A percentile compares a stretch with the other conserved stretches of the same genome.
These are phyloP conservation scores for Arachnopeziza araneosa DNA, from an alignment of 2,329 filamentous ascomycete genomes.

Conservation along the genomic window DNA sequence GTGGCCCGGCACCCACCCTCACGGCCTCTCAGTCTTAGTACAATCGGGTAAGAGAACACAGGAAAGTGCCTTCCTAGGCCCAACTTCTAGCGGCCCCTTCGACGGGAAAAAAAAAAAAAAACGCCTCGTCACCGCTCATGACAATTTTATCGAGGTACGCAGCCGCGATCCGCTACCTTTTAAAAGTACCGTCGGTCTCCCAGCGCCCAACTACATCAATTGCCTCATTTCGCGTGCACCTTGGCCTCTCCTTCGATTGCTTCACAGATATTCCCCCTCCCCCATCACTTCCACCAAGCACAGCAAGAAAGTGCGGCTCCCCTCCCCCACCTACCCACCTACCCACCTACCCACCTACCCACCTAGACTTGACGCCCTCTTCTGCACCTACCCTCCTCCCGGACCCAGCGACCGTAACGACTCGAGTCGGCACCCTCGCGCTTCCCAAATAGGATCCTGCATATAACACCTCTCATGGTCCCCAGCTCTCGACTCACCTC, in stretches of 20 bases:
- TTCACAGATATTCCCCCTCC: background rate
- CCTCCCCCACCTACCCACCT: no score
- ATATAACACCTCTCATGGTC: background rate
- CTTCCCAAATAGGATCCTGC: background rate
- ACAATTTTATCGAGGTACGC: background rate
- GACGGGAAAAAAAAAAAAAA: no score
- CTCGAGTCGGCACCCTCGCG: background rate
- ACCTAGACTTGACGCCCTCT: background rate
- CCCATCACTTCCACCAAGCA: no score
- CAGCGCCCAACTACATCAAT: slow-evolving; percentile 1
- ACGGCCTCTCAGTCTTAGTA: background rate
- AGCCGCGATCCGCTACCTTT: background rate
- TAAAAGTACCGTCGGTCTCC: background rate
- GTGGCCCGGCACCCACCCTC: background rate
- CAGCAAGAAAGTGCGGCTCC: no score
- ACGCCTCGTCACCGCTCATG: slow-evolving; percentile 1
- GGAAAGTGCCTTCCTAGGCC: no score
- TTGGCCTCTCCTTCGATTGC: background rate
- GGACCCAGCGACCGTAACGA: background rate
- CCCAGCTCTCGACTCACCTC: background rate
- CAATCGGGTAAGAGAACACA: background rate
- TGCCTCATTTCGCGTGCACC: background rate
- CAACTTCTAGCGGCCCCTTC: no score
- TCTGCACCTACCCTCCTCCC: no score
- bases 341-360: background rate